Evolutionary conservation across 768 basidiomycete genomes (phyloP).

Genomic region (Rhizopogon rudus): DNA sequence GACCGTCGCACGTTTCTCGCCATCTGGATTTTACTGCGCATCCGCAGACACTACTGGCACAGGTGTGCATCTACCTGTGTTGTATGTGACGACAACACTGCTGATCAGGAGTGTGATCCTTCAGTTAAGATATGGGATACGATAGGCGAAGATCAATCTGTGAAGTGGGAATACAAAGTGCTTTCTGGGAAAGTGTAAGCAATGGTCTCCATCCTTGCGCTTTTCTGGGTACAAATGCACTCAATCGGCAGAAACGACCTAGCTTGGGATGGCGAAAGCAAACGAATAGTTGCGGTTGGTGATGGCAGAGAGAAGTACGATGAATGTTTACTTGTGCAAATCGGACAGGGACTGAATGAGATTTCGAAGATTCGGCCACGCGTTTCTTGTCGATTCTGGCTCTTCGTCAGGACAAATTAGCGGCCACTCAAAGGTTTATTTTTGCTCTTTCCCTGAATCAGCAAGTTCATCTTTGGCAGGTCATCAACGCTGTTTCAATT

Average conservation of each 20-base stretch:
- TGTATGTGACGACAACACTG: neutral
- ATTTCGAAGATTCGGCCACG: slow-evolving; percentile 66
- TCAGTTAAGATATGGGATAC: slow-evolving; percentile 92
- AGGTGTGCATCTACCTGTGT: slow-evolving; percentile 40
- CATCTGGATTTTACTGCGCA: slow-evolving; percentile 93
- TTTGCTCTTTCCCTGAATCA: neutral
- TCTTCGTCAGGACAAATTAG: slow-evolving; percentile 83
- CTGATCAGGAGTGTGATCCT: neutral
- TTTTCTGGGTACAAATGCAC: neutral
- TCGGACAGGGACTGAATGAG: neutral
- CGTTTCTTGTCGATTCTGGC: slow-evolving; percentile 81
- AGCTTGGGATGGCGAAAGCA: slow-evolving; percentile 95
- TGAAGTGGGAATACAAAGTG: slow-evolving; percentile 80
- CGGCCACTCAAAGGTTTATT: slow-evolving; percentile 78
- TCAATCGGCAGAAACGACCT: slow-evolving; percentile 72
- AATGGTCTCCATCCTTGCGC: neutral
- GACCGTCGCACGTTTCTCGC: slow-evolving; percentile 88
- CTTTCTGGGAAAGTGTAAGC: slow-evolving; percentile 67
- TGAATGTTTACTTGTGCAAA: neutral
- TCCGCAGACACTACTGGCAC: slow-evolving; percentile 82
- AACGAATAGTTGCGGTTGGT: slow-evolving; percentile 92
- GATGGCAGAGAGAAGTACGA: slow-evolving; percentile 83
- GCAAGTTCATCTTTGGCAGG: slow-evolving; percentile 31
- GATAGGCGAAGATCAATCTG: slow-evolving; percentile 73
- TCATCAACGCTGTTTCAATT: slow-evolving; percentile 85